Conservation (phyloP, 495 filamentous ascomycete species). For the Trichocladium uniseriatum region DNA sequence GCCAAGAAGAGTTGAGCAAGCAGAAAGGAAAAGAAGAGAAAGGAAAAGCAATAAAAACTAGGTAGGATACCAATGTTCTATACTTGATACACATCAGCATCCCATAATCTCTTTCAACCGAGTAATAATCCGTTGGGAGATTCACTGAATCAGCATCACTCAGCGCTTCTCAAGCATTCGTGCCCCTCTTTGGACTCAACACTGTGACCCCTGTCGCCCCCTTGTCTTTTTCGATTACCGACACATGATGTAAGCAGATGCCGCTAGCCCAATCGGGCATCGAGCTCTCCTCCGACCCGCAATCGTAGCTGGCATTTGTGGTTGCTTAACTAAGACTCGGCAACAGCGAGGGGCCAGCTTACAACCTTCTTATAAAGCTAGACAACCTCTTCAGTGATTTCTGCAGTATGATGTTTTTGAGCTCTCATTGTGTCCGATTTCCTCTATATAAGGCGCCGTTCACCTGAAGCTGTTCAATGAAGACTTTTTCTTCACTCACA, state of each 20-base stretch:
- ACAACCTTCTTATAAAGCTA: neutral
- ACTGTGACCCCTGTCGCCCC: too few relatives aligned
- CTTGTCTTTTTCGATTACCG: neutral
- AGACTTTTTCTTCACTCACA: slow-evolving; percentile 23
- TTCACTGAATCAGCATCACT: slow-evolving; percentile 1
- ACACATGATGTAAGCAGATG: slow-evolving; percentile 4
- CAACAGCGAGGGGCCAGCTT: neutral
- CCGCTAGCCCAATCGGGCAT: neutral
- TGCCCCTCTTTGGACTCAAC: neutral
- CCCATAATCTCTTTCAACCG: too few relatives aligned
- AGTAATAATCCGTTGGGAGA: too few relatives aligned
- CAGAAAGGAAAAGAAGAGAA: too few relatives aligned
- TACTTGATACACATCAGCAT: too few relatives aligned
- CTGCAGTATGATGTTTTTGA: neutral
- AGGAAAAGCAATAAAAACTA: too few relatives aligned
- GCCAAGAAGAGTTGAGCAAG: too few relatives aligned
- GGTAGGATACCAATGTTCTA: too few relatives aligned
- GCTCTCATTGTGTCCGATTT: too few relatives aligned
- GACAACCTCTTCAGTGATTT: neutral
- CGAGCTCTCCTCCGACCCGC: neutral
- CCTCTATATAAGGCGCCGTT: slow-evolving; percentile 10
- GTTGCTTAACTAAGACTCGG: neutral
- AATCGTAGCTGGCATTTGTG: neutral
- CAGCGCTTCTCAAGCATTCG: neutral
- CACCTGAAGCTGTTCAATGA: slow-evolving; percentile 1